Evolutionary conservation across 2,329 filamentous ascomycete species (phyloP), one percentile per base, ranked within the genome.

Genomic region (Fusarium nematophilum): DNA sequence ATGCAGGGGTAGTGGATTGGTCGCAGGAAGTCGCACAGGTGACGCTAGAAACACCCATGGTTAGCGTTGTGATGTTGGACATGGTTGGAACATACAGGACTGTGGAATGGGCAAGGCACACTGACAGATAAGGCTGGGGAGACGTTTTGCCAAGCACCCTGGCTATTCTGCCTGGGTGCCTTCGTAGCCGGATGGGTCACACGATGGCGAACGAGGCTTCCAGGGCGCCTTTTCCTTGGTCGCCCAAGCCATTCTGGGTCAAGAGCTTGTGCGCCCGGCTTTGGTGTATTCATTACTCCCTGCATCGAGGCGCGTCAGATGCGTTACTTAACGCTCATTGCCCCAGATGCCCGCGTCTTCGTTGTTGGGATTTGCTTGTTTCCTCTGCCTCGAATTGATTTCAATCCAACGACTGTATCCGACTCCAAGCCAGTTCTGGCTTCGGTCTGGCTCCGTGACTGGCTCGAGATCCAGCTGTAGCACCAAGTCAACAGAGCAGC

Each of bases 281-380:
- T 52, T 62, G 59, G 64, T 66, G 54, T 37, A 40, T 52, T 56
- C 33, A 43, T 45, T 23, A 11, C 42, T 43, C 39, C 44, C 47
- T 62, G 53, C 50, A 43, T 38, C 38, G 9, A 37, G 43, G 34
- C 33, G 21, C 23, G 23, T 13, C 21, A 39, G 57, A 43, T 43
- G 53, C 57, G 59, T 65, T 69, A 66, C 66, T 69, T 69, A 69
- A 69, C 59, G 45, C 47, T 38, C 49, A 48, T 39, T 13, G 47
- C 34, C 66, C 66, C 64, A 50, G 53, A 34, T 42, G 17, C 15
- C 45, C 36, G 36, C 17, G 27, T 38, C 18, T 15, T 18, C 33
- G n/a, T 21, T 46, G 34, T 26, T 23, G 44, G 14, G 48, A 21
- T 27, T 44, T 17, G 27, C 6, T 30, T 36, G 14, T 36, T 21